phyloP scores from a whole-genome alignment of 2,329 filamentous ascomycete genomes.

The Aspergillus candidus region DNA sequence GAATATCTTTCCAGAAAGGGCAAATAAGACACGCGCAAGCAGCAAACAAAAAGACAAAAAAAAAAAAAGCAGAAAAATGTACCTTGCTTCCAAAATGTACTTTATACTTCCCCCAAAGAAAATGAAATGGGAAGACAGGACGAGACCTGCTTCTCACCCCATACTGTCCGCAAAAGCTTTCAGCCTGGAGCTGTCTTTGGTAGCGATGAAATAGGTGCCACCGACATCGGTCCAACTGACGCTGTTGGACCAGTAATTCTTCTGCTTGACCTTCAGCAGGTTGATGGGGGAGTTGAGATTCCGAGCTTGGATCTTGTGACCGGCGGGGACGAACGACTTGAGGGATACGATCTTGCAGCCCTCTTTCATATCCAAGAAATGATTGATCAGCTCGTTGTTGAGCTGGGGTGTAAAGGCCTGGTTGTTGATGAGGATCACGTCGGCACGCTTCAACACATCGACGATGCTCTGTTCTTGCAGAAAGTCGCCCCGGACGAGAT shows the following conservation, averaged over 20 bases:
- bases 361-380: conserved; percentile 89
- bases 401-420: conserved; percentile 86
- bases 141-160: conserved; percentile 14
- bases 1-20: too few species aligned
- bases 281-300: conserved; percentile 78
- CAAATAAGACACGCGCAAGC: conserved; percentile 15
- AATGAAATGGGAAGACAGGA: not conserved
- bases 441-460: conserved; percentile 70
- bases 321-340: conserved; percentile 80
- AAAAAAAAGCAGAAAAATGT: not conserved
- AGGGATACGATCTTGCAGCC: conserved; percentile 87
- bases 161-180: conserved; percentile 42
- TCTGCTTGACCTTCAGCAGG: conserved; percentile 68
- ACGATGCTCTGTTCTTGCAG: conserved; percentile 65
- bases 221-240: conserved; percentile 89
- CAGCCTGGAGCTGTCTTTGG: conserved; percentile 58
- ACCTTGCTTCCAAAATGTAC: not conserved
- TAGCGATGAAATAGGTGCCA: conserved; percentile 84
- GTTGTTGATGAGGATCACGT: conserved; percentile 97
- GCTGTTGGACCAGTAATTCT: conserved; percentile 60
- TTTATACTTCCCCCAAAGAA: too few species aligned
- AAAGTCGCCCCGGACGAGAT: conserved; percentile 78
- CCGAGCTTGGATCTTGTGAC: conserved; percentile 65
- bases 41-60: not conserved
- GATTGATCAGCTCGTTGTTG: conserved; percentile 76